Percentiles rank a stretch among this genome's conserved stretches.
These are phyloP conservation scores for Ogataea allantospora DNA, from an alignment of 805 yeast species.

Conservation along the genomic window DNA sequence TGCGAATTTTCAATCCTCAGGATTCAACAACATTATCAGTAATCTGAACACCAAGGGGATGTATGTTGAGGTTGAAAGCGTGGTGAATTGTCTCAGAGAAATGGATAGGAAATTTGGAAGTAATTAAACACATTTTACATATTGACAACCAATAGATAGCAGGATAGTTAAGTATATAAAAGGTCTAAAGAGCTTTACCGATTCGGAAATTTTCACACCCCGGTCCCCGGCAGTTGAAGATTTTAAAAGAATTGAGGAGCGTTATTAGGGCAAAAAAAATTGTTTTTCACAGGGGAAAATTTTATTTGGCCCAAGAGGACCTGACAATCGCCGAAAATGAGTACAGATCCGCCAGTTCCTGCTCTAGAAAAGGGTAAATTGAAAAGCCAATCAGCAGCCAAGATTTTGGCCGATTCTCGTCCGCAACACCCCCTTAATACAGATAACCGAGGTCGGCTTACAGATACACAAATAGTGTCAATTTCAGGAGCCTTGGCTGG, in stretches of 20 bases:
- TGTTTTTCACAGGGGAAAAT: conserved; percentile 7
- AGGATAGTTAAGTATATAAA: neutral
- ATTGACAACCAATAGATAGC: conserved; percentile 2
- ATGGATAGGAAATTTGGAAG: conserved; percentile 61
- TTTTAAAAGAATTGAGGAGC: conserved; percentile 1
- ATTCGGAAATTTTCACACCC: conserved; percentile 9
- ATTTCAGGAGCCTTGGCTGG: conserved; percentile 94
- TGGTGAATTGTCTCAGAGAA: conserved; percentile 80
- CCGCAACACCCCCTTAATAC: conserved; percentile 2
- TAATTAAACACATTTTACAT: conserved; percentile 14
- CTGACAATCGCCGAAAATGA: conserved; percentile 1
- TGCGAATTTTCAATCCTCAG: conserved; percentile 69
- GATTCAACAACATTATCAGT: conserved; percentile 70
- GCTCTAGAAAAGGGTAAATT: conserved; percentile 4
- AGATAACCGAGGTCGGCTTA: conserved; percentile 17
- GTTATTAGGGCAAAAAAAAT: conserved; percentile 4
- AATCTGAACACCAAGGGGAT: conserved; percentile 77
- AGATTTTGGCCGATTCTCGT: neutral
- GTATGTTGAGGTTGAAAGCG: conserved; percentile 90
- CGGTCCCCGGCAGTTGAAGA: conserved; percentile 5
- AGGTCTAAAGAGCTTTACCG: neutral
- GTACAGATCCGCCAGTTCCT: conserved; percentile 8
- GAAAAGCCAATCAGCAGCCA: neutral
- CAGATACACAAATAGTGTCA: conserved; percentile 56
- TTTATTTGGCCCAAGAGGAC: conserved; percentile 1